Evolutionary conservation across 768 basidiomycete genomes (phyloP).

Genomic region (Hericium erinaceus): DNA sequence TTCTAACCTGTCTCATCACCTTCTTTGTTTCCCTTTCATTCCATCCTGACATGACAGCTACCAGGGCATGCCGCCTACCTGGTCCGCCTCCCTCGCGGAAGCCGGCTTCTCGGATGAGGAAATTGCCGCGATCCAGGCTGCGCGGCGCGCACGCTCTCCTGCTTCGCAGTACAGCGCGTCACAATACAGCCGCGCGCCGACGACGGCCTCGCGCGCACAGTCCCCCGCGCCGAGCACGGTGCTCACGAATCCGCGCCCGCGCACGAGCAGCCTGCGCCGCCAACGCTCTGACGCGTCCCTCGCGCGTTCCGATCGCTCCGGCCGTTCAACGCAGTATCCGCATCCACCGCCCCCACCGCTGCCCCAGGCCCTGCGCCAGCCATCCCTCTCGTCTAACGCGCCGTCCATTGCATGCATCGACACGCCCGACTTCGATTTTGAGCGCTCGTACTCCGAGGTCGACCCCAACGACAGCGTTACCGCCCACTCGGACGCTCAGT

Average conservation of each 20-base stretch:
- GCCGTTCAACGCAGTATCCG: background rate
- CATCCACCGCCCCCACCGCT: constrained; percentile 9
- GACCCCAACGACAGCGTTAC: background rate
- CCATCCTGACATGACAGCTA: constrained; percentile 1
- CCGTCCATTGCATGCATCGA: background rate
- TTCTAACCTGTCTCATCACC: background rate
- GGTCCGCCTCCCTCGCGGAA: constrained; percentile 7
- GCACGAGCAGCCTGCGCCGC: constrained; percentile 7
- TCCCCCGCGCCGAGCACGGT: constrained; percentile 1
- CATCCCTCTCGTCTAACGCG: background rate
- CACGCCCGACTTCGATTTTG: constrained; percentile 1
- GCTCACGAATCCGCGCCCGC: constrained; percentile 5
- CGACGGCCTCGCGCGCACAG: constrained; percentile 1
- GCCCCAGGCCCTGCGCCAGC: background rate
- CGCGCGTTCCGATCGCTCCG: constrained; percentile 11
- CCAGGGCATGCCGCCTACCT: constrained; percentile 10
- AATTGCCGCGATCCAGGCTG: constrained; percentile 10
- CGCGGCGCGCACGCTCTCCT: constrained; percentile 9
- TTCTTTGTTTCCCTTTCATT: too few species aligned
- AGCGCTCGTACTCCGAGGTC: background rate
- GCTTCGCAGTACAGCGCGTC: background rate
- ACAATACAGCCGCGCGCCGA: background rate
- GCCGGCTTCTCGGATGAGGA: constrained; percentile 15
- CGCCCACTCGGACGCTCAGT: constrained; percentile 7
- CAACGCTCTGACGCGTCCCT: constrained; percentile 11